Conservation (phyloP, 257 asterid genomes). For the Plantago ovata region DNA sequence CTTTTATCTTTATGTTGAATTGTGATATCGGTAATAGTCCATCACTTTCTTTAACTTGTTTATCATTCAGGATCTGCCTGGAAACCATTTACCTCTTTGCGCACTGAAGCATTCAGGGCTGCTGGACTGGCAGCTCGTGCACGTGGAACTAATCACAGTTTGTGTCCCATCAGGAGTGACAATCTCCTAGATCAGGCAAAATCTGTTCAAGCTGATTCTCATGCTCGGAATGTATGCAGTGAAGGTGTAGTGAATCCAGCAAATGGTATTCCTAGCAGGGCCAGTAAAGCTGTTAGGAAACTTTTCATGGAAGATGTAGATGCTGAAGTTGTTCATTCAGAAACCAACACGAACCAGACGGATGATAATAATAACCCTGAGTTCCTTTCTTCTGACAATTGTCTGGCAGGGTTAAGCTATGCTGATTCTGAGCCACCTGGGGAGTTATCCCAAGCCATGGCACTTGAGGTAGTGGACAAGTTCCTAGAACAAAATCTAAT, state of each 20-base stretch:
- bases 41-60: conserved; percentile 2
- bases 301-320: conserved; percentile 62
- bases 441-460: conserved; percentile 80
- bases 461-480: conserved; percentile 77
- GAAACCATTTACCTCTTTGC: conserved; percentile 60
- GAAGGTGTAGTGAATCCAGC: conserved; percentile 28
- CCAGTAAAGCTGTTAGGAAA: conserved; percentile 59
- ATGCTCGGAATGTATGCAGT: conserved; percentile 22
- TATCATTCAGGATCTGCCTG: conserved; percentile 46
- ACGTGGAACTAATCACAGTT: conserved; percentile 29
- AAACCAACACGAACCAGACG: conserved; percentile 26
- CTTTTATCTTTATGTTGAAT: background rate
- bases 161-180: conserved; percentile 26
- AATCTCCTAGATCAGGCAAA: conserved; percentile 32
- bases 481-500: conserved; percentile 58
- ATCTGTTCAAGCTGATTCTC: conserved; percentile 24
- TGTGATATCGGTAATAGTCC: background rate
- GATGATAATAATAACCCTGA: conserved; percentile 30
- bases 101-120: conserved; percentile 69
- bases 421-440: conserved; percentile 87
- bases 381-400: conserved; percentile 31
- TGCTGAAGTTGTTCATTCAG: conserved; percentile 32
- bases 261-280: conserved; percentile 28
- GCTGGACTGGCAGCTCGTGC: conserved; percentile 73
- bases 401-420: conserved; percentile 75